These are phyloP conservation scores for Aechmea fasciata DNA, from an alignment of 176 grass and related monocot genomes.

Conservation along the genomic window DNA sequence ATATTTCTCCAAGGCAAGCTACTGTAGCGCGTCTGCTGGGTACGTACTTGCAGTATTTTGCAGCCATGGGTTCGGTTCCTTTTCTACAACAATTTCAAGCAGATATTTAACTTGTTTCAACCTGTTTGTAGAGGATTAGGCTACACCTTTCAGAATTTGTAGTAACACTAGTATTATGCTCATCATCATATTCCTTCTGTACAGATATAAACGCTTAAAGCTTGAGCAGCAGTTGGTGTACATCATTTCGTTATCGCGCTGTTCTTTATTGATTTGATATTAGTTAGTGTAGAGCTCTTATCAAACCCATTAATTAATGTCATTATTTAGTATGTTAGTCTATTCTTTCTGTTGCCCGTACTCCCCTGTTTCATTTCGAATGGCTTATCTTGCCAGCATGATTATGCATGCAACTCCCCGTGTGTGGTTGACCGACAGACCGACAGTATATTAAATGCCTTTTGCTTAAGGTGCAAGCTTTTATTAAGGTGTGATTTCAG, in stretches of 20 bases:
- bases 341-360: not conserved
- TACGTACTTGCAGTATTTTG: not conserved
- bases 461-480: too few species aligned
- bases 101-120: not conserved
- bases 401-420: too few species aligned
- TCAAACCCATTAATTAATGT: not conserved
- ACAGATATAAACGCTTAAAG: not conserved
- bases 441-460: too few species aligned
- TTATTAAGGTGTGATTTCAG: too few species aligned
- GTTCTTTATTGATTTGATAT: not conserved
- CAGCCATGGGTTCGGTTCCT: not conserved
- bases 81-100: not conserved
- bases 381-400: too few species aligned
- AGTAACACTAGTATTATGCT: not conserved
- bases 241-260: not conserved
- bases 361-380: not conserved
- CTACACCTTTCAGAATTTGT: not conserved
- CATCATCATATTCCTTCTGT: not conserved
- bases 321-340: not conserved
- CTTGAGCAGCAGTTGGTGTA: not conserved
- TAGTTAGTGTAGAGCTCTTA: not conserved
- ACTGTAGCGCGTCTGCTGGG: too few species aligned
- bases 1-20: too few species aligned
- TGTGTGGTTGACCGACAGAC: too few species aligned
- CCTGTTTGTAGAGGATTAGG: not conserved